Evolutionary conservation across 176 grass and related monocot genomes (phyloP), one percentile per base, ranked within the genome.

Genomic region (Phoenix roebelenii): DNA sequence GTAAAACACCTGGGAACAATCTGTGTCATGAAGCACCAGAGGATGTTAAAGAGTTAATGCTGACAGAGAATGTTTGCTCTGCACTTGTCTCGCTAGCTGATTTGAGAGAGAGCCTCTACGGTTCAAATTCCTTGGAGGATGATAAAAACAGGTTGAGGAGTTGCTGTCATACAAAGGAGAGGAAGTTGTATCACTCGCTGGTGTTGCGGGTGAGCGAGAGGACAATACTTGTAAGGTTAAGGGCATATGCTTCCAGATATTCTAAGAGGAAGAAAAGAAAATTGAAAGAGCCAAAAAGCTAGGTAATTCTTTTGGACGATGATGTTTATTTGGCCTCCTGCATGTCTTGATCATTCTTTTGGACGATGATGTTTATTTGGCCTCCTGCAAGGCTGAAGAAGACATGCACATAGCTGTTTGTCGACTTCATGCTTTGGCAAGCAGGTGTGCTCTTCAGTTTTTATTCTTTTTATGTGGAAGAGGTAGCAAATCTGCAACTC

Each of bases 141-240:
- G 84, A 88, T 29, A 32, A 56, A 62, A 49, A 66, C 4, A 85
- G 35, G 54, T 64, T 88, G 57, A 48, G 5, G 53, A 49, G 58
- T 64, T 91, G 92, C 50, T 68, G 51, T 72, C 67, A 16, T 54
- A 10, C 74, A 29, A 71, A 72, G 1, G 67, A 88, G 52, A 85
- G 81, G 30, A 85, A 85, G 51, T 48, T 73, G 49, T 88, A 85
- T 49, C 77, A 97, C 85, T 88, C 92, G 18, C 69, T 91, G 66
- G 81, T 91, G 53, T 59, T 97, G 73, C 77, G 69, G 15, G 66
- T 82, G 64, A 76, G 81, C 6, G 87, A 91, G 73, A 88, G 84
- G 68, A 75, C 67, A 64, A 85, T 97, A 66, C 85, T 97, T 55
- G 24, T 32, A n/a, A 88, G 70, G 55, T 23, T 91, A 71, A 74